Percentiles rank a stretch among this genome's conserved stretches.
Evolutionary conservation across 2,329 filamentous ascomycete species (phyloP).

Genomic region (Tolypocladium album): DNA sequence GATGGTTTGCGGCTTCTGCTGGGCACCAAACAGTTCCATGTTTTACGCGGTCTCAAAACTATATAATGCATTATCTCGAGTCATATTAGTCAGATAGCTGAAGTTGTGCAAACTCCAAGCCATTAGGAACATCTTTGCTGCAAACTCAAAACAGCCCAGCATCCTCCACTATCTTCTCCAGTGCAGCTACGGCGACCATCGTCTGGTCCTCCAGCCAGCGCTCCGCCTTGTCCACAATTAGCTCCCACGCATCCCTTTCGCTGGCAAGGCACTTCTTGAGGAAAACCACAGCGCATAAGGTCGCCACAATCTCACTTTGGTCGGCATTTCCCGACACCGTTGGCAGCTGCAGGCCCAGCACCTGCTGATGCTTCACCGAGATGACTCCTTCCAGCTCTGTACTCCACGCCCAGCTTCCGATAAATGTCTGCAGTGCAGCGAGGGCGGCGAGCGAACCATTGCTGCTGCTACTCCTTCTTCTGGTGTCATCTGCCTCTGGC

Average conservation of each 20-base stretch:
- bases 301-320: conserved; percentile 12
- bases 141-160: neutral
- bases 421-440: conserved; percentile 38
- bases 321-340: neutral
- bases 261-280: conserved; percentile 32
- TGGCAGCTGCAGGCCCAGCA: conserved; percentile 1
- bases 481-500: neutral
- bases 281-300: conserved; percentile 17
- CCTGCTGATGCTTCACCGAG: conserved; percentile 7
- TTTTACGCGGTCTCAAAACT: neutral
- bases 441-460: conserved; percentile 16
- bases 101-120: neutral
- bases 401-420: conserved; percentile 20
- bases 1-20: neutral
- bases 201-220: conserved; percentile 29
- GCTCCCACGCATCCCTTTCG: conserved; percentile 49
- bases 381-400: conserved; percentile 15
- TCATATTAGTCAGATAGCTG: neutral
- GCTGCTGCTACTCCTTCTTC: neutral
- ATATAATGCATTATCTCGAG: neutral
- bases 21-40: neutral
- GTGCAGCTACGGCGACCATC: conserved; percentile 3
- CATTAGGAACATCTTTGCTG: neutral
- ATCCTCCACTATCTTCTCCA: conserved; percentile 8
- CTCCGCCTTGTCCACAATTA: conserved; percentile 51